A percentile compares a stretch with the other conserved stretches of the same genome.
Evolutionary conservation across 805 yeast genomes (phyloP).

Genomic region (Schizosaccharomyces osmophilus): DNA sequence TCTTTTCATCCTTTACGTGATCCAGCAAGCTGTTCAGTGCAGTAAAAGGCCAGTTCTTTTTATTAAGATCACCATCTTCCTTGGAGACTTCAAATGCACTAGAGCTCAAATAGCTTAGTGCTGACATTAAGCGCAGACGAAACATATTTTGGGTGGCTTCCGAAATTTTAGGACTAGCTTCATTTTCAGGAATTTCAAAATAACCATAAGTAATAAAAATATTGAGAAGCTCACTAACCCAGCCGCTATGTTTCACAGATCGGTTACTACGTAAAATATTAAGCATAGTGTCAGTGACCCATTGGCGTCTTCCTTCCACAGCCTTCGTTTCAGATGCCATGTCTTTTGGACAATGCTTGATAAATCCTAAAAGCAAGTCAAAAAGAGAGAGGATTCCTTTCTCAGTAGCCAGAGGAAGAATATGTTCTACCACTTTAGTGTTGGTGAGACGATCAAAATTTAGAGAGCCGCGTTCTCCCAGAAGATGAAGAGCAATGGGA

Average conservation of each 20-base stretch:
- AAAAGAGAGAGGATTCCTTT: conserved; percentile 7
- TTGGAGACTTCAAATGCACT: not conserved
- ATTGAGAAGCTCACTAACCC: conserved; percentile 7
- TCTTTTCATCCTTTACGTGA: not conserved
- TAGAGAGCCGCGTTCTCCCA: conserved; percentile 30
- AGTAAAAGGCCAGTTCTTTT: not conserved
- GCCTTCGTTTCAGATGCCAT: conserved; percentile 7
- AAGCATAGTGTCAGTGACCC: conserved; percentile 36
- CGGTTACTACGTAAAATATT: conserved; percentile 15
- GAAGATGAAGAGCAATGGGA: conserved; percentile 14
- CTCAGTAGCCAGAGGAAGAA: conserved; percentile 13
- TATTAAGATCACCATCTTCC: not conserved
- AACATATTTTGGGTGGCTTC: not conserved
- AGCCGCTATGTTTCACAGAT: conserved; percentile 19
- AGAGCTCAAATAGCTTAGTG: not conserved
- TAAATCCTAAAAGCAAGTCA: conserved; percentile 8
- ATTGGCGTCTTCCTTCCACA: conserved; percentile 19
- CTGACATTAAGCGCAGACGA: not conserved
- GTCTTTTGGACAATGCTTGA: conserved; percentile 8
- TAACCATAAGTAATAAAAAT: not conserved
- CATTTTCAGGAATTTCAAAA: conserved; percentile 3
- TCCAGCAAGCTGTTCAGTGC: not conserved
- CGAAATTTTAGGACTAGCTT: not conserved
- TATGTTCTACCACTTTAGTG: conserved; percentile 32
- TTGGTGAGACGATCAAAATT: conserved; percentile 59